Evolutionary conservation across 441 rosid species (phyloP).

Genomic region (Rhodomyrtus psidioides): DNA sequence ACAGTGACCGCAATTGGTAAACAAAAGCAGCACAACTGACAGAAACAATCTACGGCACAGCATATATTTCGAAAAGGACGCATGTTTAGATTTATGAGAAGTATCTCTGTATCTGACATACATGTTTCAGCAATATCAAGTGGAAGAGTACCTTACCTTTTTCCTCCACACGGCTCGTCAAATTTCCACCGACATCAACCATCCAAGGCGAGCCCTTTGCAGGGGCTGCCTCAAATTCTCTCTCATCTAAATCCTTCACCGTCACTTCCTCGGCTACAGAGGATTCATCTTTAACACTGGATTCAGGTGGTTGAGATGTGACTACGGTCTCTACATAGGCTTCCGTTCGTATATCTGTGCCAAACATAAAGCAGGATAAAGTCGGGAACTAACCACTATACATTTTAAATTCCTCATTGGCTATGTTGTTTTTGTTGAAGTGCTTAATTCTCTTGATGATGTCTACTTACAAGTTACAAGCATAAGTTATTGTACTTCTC

Average conservation of each 20-base stretch:
- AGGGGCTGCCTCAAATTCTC: background rate
- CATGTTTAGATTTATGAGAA: background rate
- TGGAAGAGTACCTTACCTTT: constrained; percentile 19
- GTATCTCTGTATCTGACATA: background rate
- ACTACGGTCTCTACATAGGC: background rate
- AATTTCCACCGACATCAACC: background rate
- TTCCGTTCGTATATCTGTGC: background rate
- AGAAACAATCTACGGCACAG: background rate
- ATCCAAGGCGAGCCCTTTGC: constrained; percentile 3
- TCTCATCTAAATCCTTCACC: constrained; percentile 1
- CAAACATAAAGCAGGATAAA: background rate
- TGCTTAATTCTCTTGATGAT: background rate
- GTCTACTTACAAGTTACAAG: background rate
- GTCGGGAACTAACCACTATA: background rate
- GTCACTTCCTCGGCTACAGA: constrained; percentile 15
- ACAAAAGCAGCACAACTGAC: background rate
- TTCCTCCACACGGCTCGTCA: constrained; percentile 1
- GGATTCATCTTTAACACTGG: background rate
- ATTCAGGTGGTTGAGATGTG: constrained; percentile 1
- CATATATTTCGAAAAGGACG: background rate
- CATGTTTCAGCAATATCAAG: background rate
- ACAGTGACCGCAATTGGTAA: background rate
- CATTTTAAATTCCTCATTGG: background rate
- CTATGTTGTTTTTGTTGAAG: background rate
- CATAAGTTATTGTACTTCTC: background rate